phyloP scores from a whole-genome alignment of 2,329 filamentous ascomycete species.

The Cladorrhinum sp. region DNA sequence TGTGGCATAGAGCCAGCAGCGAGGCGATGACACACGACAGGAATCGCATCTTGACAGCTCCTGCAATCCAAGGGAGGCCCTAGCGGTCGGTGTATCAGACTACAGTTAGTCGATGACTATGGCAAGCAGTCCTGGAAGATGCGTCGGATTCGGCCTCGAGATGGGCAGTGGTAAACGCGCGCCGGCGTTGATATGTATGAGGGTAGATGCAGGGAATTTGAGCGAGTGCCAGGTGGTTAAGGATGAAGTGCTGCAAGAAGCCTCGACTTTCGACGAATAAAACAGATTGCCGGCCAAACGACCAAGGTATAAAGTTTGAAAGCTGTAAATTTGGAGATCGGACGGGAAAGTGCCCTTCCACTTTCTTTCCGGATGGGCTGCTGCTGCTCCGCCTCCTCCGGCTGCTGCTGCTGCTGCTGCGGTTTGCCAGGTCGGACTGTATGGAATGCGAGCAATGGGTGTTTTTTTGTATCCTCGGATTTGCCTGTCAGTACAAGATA shows the following conservation, averaged over 20 bases:
- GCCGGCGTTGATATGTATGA: background rate
- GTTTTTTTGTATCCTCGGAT: background rate
- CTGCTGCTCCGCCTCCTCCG: background rate
- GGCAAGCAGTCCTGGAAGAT: background rate
- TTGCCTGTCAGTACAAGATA: background rate
- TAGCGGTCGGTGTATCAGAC: background rate
- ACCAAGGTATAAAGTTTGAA: conserved; percentile 59
- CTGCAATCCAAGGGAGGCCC: background rate
- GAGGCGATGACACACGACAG: background rate
- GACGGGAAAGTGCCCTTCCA: background rate
- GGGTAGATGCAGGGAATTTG: conserved; percentile 5
- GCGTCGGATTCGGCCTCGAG: background rate
- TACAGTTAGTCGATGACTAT: background rate
- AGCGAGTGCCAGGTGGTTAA: background rate
- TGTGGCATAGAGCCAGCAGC: background rate
- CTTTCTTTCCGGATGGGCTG: background rate
- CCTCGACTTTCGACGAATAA: background rate
- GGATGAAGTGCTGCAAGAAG: background rate
- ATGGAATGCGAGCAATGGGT: background rate
- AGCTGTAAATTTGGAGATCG: background rate
- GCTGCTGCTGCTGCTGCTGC: background rate
- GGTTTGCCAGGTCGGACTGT: background rate
- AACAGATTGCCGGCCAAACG: conserved; percentile 26
- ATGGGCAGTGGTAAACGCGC: background rate
- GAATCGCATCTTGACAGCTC: background rate